A percentile compares a stretch with the other conserved stretches of the same genome.
Conservation (phyloP, 1,284 basidiomycete species). For the Boletus semigastroideus region DNA sequence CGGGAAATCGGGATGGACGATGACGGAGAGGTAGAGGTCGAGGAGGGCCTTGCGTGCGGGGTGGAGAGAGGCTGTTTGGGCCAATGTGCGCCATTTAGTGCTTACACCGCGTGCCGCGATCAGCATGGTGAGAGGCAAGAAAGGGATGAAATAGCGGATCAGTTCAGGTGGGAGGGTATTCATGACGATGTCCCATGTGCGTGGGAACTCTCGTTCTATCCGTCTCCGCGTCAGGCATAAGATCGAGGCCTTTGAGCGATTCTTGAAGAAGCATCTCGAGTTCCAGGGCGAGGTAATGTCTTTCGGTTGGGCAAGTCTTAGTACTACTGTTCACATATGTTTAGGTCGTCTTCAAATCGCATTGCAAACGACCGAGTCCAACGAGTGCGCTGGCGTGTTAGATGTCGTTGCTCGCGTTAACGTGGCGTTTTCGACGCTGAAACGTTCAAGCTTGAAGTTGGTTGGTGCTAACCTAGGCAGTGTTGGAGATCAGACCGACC, state of each 20-base stretch:
- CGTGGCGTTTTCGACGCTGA: slow-evolving; percentile 77
- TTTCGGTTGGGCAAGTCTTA: too few relatives aligned
- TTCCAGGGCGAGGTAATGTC: slow-evolving; percentile 66
- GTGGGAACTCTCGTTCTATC: too few relatives aligned
- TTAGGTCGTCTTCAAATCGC: slow-evolving; percentile 82
- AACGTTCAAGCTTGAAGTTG: too few relatives aligned
- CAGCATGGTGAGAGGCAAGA: not conserved
- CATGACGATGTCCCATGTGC: too few relatives aligned
- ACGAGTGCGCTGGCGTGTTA: slow-evolving; percentile 73
- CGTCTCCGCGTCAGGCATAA: slow-evolving; percentile 84
- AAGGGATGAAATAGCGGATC: not conserved
- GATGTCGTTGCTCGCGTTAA: slow-evolving; percentile 83
- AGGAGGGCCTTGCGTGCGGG: not conserved
- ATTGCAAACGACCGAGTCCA: slow-evolving; percentile 77
- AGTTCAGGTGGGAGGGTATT: not conserved
- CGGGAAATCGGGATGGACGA: not conserved
- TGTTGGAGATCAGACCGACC: too few relatives aligned
- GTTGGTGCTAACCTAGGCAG: too few relatives aligned
- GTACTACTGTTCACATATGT: too few relatives aligned
- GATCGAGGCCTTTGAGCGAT: slow-evolving; percentile 78
- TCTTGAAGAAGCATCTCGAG: slow-evolving; percentile 76
- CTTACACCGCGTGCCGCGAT: not conserved
- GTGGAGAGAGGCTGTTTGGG: not conserved
- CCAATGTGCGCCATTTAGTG: not conserved
- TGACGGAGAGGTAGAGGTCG: not conserved